Evolutionary conservation across 1,139 yeast genomes (phyloP).

Genomic region (Ogataea hybrid): DNA sequence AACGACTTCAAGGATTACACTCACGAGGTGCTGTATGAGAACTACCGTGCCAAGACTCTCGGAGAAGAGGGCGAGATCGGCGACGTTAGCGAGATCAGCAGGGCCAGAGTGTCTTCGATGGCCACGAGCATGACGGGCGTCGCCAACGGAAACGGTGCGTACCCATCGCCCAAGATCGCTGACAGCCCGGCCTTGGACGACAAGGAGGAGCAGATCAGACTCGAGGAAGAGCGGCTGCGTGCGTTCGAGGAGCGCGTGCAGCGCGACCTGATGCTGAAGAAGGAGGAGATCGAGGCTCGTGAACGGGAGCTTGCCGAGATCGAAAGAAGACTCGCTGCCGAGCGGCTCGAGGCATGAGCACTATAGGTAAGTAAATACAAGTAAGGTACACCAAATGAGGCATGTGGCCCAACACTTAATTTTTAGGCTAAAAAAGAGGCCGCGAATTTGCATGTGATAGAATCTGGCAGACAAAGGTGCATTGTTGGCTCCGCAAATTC

Average conservation of each 20-base stretch:
- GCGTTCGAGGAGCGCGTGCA: slow-evolving; percentile 87
- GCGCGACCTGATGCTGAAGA: slow-evolving; percentile 79
- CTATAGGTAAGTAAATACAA: background rate
- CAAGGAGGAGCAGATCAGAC: slow-evolving; percentile 77
- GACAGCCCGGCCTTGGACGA: slow-evolving; percentile 29
- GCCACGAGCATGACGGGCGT: slow-evolving; percentile 10
- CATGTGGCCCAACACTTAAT: background rate
- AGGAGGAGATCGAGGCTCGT: slow-evolving; percentile 80
- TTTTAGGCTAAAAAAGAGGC: background rate
- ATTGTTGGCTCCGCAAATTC: slow-evolving; percentile 2
- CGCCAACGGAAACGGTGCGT: slow-evolving; percentile 1
- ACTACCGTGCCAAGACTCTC: slow-evolving; percentile 87
- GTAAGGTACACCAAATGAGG: background rate
- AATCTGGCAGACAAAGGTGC: background rate
- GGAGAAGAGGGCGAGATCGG: slow-evolving; percentile 42
- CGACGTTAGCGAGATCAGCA: slow-evolving; percentile 25
- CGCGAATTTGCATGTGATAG: slow-evolving; percentile 8
- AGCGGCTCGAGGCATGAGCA: slow-evolving; percentile 17
- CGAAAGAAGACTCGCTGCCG: slow-evolving; percentile 31
- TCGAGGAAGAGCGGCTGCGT: slow-evolving; percentile 75
- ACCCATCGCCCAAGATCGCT: slow-evolving; percentile 1
- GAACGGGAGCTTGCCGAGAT: slow-evolving; percentile 71
- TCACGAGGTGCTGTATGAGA: slow-evolving; percentile 87
- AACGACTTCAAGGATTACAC: slow-evolving; percentile 93
- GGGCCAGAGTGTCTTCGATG: slow-evolving; percentile 12